phyloP scores from a whole-genome alignment of 192 early-diverging fungal species.

The Phlyctochytrium arcticum region DNA sequence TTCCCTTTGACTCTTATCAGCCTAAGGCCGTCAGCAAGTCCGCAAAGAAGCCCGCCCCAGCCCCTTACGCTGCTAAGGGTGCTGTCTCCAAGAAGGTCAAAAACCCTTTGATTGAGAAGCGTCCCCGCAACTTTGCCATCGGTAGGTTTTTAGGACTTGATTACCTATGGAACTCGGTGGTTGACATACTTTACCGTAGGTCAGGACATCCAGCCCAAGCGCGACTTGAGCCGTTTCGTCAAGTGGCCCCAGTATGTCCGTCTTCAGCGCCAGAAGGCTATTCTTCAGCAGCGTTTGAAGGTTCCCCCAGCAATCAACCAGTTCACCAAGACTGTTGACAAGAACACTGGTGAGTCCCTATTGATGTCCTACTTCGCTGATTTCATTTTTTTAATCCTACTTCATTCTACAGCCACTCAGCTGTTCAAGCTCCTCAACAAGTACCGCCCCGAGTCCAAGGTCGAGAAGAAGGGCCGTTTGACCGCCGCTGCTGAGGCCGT shows the following conservation, averaged over 20 bases:
- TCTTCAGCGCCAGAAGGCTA: conserved; percentile 97
- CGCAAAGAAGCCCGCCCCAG: conserved; percentile 87
- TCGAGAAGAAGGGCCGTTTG: conserved; percentile 94
- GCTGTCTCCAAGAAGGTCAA: conserved; percentile 47
- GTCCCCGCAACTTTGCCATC: conserved; percentile 90
- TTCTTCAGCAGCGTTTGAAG: conserved; percentile 97
- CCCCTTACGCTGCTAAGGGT: conserved; percentile 72
- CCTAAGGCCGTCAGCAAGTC: conserved; percentile 36
- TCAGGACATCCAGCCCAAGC: conserved; percentile 93
- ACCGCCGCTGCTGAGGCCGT: conserved; percentile 80
- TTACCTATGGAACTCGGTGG: background rate
- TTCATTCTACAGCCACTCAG: conserved; percentile 79
- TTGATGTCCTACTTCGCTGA: background rate
- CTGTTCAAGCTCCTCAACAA: conserved; percentile 98
- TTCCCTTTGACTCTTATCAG: conserved; percentile 1
- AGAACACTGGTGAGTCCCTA: conserved; percentile 71
- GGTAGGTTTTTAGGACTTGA: conserved; percentile 44
- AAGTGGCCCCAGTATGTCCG: conserved; percentile 99
- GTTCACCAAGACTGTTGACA: conserved; percentile 96
- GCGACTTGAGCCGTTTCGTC: conserved; percentile 94
- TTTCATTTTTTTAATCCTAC: background rate
- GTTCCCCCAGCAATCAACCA: conserved; percentile 99
- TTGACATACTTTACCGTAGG: conserved; percentile 42
- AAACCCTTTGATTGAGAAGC: conserved; percentile 95
- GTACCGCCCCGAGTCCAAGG: conserved; percentile 98